phyloP scores from a whole-genome alignment of 2,329 filamentous ascomycete species.

The Aureobasidium sp. region DNA sequence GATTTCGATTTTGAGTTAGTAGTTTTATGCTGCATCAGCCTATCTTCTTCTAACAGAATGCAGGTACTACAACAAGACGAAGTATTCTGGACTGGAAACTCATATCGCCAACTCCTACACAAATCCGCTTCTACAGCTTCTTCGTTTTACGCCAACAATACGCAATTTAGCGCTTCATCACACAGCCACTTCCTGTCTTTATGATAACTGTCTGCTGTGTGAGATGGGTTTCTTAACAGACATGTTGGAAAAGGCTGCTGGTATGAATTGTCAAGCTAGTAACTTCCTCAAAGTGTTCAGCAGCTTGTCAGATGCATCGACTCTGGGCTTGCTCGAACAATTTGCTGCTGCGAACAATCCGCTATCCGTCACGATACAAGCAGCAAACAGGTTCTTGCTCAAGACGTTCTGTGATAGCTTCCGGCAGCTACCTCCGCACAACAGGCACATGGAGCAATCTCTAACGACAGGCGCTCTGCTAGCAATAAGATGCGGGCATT shows the following conservation, averaged over 20 bases:
- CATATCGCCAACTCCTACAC: slow-evolving; percentile 97
- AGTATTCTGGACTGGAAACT: slow-evolving; percentile 85
- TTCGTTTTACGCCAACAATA: slow-evolving; percentile 82
- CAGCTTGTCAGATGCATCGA: slow-evolving; percentile 69
- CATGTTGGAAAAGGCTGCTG: slow-evolving; percentile 94
- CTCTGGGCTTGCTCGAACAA: slow-evolving; percentile 77
- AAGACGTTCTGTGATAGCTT: slow-evolving; percentile 67
- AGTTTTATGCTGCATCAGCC: not conserved
- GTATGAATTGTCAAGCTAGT: slow-evolving; percentile 90
- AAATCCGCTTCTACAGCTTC: slow-evolving; percentile 82
- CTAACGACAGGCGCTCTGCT: slow-evolving; percentile 65
- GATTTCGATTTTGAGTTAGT: slow-evolving; percentile 92
- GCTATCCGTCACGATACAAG: slow-evolving; percentile 76
- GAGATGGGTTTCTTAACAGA: slow-evolving; percentile 94
- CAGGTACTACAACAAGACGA: slow-evolving; percentile 90
- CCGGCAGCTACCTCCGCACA: slow-evolving; percentile 56
- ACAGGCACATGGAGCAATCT: slow-evolving; percentile 62
- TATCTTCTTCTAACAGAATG: slow-evolving; percentile 20
- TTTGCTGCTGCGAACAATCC: slow-evolving; percentile 62
- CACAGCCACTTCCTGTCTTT: slow-evolving; percentile 74
- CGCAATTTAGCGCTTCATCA: slow-evolving; percentile 86
- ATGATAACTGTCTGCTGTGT: slow-evolving; percentile 79
- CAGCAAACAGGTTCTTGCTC: slow-evolving; percentile 76
- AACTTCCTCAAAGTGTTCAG: slow-evolving; percentile 89
- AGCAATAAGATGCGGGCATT: slow-evolving; percentile 77